Evolutionary conservation across 1,284 basidiomycete genomes (phyloP).

Genomic region (Grifola frondosa): DNA sequence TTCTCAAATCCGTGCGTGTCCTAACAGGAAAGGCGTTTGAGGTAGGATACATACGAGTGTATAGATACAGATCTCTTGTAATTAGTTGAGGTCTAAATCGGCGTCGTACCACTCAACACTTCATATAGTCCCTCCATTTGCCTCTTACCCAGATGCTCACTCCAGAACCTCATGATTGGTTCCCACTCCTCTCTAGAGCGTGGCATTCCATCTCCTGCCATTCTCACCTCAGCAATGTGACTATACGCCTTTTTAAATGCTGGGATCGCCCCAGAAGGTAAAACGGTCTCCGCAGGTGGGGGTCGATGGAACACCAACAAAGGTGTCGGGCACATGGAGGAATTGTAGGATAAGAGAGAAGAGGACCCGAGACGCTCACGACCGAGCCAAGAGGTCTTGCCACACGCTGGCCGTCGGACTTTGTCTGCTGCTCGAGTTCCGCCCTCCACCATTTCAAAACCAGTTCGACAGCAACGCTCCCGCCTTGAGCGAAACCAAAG

Average conservation of each 20-base stretch:
- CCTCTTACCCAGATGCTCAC: conserved; percentile 59
- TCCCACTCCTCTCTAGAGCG: conserved; percentile 76
- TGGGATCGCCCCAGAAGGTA: conserved; percentile 44
- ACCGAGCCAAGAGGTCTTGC: conserved; percentile 58
- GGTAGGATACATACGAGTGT: neutral
- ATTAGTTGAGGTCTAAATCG: neutral
- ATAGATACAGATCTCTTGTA: neutral
- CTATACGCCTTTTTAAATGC: conserved; percentile 62
- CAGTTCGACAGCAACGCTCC: conserved; percentile 75
- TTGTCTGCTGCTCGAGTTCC: conserved; percentile 33
- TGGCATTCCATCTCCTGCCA: conserved; percentile 66
- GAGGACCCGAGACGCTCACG: conserved; percentile 66
- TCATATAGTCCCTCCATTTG: conserved; percentile 74
- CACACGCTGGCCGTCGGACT: conserved; percentile 7
- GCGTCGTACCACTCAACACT: conserved; percentile 49
- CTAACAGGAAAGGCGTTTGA: no score
- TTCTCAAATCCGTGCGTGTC: no score
- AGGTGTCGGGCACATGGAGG: conserved; percentile 56
- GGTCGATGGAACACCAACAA: conserved; percentile 61
- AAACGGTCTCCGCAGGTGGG: conserved; percentile 41
- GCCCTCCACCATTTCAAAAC: conserved; percentile 50
- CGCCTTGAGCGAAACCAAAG: conserved; percentile 91
- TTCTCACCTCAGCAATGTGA: conserved; percentile 47
- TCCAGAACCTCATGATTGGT: conserved; percentile 87
- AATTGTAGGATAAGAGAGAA: conserved; percentile 75